Evolutionary conservation across 1,284 basidiomycete species (phyloP), one percentile per base, ranked within the genome.

Genomic region (Ceratobasidium papillatum): DNA sequence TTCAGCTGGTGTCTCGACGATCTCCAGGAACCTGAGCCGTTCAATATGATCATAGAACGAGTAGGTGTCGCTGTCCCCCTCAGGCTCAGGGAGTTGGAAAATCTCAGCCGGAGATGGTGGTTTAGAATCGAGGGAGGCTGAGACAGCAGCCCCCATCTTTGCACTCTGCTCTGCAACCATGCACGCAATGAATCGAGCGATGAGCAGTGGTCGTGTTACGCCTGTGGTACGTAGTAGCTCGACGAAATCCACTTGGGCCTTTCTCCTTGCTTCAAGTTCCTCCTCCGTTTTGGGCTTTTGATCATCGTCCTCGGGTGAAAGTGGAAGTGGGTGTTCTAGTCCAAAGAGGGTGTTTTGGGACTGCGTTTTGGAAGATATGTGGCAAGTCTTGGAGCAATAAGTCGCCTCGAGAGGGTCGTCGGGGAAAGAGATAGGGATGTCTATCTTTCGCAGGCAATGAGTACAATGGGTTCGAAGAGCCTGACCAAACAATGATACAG

Each of bases 351-450:
- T 84, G 62, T 85, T 86, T 77, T 92, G 88, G 12, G 87, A 91
- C 78, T 90, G 88, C 1, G 82, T 78, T 78, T 87, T 87, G 47
- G 88, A 84, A 54, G 85, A 83, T 38, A 82, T 75, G 77, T 89
- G 86, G 79, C 93, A 94, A 12, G 86, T 85, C 77, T 86, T 84
- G 11, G 93, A 94, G 82, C 92, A 94, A 82, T 91, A 94, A 0
- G 85, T 85, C 12, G 89, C 86, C 41, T 82, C 78, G 63, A 92
- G 84, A 34, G 86, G 85, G 77, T 90, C 89, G 36, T 81, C 81
- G 4, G 86, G 82, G 73, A 91, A 80, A 14, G 85, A 82, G 63
- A 81, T 81, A 68, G 80, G 84, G 36, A 84, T 80, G 61, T 86
- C 80, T 66, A 93, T 84, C 61, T 80, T 78, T 56, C 89, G 87